A percentile compares a stretch with the other conserved stretches of the same genome.
Conservation (phyloP, 352 stramenopile species). For the Phytophthora sp. region DNA sequence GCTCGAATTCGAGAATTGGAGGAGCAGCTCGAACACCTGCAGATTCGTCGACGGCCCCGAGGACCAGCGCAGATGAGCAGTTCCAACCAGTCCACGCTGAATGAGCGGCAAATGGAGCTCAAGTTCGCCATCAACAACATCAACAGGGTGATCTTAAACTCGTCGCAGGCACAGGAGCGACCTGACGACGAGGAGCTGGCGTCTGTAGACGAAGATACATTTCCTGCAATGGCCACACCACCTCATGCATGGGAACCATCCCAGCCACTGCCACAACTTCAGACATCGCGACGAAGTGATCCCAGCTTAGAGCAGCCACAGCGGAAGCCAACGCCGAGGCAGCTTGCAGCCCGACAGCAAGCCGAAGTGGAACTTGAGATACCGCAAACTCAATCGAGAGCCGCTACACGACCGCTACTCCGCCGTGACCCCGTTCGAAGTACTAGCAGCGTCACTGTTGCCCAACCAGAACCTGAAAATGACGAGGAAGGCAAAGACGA, state of each 20-base stretch:
- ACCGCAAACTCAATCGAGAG: conserved; percentile 23
- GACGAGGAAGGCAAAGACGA: conserved; percentile 35
- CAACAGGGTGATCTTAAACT: conserved; percentile 81
- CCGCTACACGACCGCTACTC: conserved; percentile 25
- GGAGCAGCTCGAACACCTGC: conserved; percentile 64
- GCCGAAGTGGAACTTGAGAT: conserved; percentile 9
- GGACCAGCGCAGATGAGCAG: conserved; percentile 16
- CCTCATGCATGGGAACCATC: conserved; percentile 9
- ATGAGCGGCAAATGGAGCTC: conserved; percentile 74
- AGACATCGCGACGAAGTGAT: conserved; percentile 16
- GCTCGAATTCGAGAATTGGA: conserved; percentile 68
- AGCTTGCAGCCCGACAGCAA: conserved; percentile 24
- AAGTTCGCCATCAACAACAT: conserved; percentile 85
- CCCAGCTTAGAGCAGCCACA: not conserved
- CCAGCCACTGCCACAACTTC: not conserved
- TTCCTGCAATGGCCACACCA: conserved; percentile 15
- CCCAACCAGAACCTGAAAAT: conserved; percentile 18
- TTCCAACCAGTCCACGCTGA: conserved; percentile 36
- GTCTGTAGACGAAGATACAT: conserved; percentile 39
- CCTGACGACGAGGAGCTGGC: conserved; percentile 35
- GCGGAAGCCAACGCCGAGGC: conserved; percentile 20
- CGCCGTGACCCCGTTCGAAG: conserved; percentile 34
- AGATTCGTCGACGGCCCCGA: conserved; percentile 45
- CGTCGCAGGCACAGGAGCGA: conserved; percentile 38
- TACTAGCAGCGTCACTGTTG: conserved; percentile 32